Percentiles rank a stretch among this genome's conserved stretches.
phyloP scores from a whole-genome alignment of 306 rosid genomes.

The Corylus americana region DNA sequence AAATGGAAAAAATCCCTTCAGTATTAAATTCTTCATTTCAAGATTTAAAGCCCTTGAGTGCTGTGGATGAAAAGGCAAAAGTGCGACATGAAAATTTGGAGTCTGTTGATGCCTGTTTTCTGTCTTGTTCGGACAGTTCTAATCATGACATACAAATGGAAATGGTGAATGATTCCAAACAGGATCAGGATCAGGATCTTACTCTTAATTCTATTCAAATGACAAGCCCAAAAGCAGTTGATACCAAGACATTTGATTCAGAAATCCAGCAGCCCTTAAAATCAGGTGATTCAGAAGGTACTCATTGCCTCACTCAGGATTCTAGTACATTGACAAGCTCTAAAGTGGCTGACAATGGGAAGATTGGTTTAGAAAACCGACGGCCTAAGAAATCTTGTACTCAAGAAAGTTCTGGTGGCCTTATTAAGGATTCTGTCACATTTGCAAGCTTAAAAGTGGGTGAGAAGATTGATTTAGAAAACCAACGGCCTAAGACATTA shows the following conservation, averaged over 20 bases:
- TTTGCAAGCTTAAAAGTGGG: slow-evolving; percentile 26
- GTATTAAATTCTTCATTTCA: slow-evolving; percentile 40
- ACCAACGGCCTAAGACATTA: slow-evolving; percentile 16
- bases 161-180: slow-evolving; percentile 28
- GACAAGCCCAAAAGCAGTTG: slow-evolving; percentile 30
- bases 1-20: slow-evolving; percentile 20
- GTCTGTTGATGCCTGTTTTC: slow-evolving; percentile 39
- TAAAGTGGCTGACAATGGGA: slow-evolving; percentile 20
- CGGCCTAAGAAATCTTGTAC: slow-evolving; percentile 20
- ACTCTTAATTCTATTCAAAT: slow-evolving; percentile 22
- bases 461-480: slow-evolving; percentile 40
- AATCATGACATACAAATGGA: slow-evolving; percentile 28
- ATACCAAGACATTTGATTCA: slow-evolving; percentile 28
- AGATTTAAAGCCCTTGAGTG: slow-evolving; percentile 33
- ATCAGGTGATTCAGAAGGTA: slow-evolving; percentile 20
- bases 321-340: slow-evolving; percentile 29
- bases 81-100: slow-evolving; percentile 33
- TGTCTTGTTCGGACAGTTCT: slow-evolving; percentile 30
- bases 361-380: slow-evolving; percentile 19
- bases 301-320: slow-evolving; percentile 18
- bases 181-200: slow-evolving; percentile 26
- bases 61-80: slow-evolving; percentile 34
- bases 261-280: slow-evolving; percentile 34
- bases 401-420: slow-evolving; percentile 20
- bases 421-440: slow-evolving; percentile 25